These are phyloP conservation scores for Balakata baccata DNA, from an alignment of 345 rosid genomes.

Conservation along the genomic window DNA sequence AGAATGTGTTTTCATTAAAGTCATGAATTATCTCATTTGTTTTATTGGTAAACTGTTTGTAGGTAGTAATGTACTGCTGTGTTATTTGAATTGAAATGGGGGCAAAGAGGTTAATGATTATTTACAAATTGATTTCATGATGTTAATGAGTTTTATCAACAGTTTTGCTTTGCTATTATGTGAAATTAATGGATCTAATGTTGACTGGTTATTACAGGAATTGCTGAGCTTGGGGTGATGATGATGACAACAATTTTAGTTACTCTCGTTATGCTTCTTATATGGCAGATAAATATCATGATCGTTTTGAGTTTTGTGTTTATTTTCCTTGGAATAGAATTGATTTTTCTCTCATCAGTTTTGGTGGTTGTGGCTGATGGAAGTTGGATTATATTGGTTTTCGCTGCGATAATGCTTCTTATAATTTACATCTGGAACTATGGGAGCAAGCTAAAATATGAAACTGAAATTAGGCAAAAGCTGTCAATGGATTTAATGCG, in stretches of 20 bases:
- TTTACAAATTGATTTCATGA: background rate
- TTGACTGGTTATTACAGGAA: constrained; percentile 49
- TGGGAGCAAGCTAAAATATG: constrained; percentile 95
- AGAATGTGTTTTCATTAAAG: background rate
- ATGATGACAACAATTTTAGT: constrained; percentile 94
- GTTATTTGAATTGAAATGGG: background rate
- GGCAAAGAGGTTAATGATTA: background rate
- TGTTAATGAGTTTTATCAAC: background rate
- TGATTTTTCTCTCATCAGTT: constrained; percentile 84
- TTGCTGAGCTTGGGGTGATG: constrained; percentile 98
- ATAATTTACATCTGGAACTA: constrained; percentile 94
- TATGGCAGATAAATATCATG: constrained; percentile 94
- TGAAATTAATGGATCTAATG: constrained; percentile 19
- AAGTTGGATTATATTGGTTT: constrained; percentile 93
- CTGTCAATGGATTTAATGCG: constrained; percentile 90
- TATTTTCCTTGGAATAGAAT: constrained; percentile 78
- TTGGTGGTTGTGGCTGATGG: constrained; percentile 76
- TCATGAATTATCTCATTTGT: background rate
- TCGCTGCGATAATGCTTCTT: constrained; percentile 76
- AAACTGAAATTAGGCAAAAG: constrained; percentile 94
- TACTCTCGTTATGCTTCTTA: constrained; percentile 95
- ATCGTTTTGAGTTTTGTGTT: constrained; percentile 61
- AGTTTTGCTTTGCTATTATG: background rate
- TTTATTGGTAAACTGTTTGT: background rate
- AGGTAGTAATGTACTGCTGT: background rate